Evolutionary conservation across 176 grass and related monocot genomes (phyloP).

Genomic region (Areca catechu): DNA sequence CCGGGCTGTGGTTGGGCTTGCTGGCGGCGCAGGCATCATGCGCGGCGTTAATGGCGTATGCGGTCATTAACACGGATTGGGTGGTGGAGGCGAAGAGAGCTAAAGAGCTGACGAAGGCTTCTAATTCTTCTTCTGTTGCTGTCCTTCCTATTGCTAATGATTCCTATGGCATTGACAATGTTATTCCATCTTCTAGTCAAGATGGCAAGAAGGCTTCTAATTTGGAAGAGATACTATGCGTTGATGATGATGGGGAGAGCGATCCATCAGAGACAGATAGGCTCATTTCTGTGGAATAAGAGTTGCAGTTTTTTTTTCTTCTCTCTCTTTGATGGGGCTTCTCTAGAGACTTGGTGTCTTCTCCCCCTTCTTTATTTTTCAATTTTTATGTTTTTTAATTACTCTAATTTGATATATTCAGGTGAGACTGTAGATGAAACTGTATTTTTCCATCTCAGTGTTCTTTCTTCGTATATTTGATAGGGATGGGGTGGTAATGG

Average conservation of each 20-base stretch:
- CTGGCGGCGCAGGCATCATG: conserved; percentile 78
- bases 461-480: too few species aligned
- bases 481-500: too few species aligned
- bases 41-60: conserved; percentile 60
- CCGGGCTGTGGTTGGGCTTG: conserved; percentile 82
- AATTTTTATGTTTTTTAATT: too few species aligned
- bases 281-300: not conserved
- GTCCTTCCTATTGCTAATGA: not conserved
- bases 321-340: not conserved
- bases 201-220: not conserved
- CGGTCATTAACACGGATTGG: conserved; percentile 64
- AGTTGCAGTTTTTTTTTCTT: not conserved
- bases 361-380: too few species aligned
- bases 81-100: conserved; percentile 55
- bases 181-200: not conserved
- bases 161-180: not conserved
- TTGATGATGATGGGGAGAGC: not conserved
- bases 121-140: not conserved
- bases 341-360: too few species aligned
- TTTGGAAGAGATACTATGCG: not conserved
- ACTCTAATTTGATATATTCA: too few species aligned
- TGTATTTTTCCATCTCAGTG: too few species aligned
- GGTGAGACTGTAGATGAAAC: too few species aligned
- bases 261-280: not conserved
- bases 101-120: conserved; percentile 39